Conservation (phyloP, 179 eudicot species). For the Dionaea muscipula region DNA sequence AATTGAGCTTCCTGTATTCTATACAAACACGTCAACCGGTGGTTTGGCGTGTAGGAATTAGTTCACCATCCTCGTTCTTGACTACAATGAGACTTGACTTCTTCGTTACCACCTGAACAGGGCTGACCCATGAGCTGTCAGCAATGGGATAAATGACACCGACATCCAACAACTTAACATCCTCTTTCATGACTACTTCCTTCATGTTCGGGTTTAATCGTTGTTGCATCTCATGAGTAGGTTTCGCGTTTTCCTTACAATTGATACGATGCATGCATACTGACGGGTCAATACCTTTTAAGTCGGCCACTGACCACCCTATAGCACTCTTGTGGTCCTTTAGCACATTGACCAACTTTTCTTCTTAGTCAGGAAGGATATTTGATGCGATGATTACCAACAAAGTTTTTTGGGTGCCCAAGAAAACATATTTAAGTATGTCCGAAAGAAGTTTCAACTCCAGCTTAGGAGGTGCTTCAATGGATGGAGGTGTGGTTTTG, state of each 20-base stretch:
- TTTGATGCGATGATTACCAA: no score
- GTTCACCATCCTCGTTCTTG: background rate
- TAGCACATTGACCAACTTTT: background rate
- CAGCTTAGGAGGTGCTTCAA: no score
- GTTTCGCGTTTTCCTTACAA: background rate
- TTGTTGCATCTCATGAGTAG: background rate
- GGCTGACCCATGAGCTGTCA: background rate
- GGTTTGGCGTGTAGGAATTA: background rate
- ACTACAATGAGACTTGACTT: background rate
- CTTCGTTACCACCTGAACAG: background rate
- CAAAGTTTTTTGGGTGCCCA: no score
- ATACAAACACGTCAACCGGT: background rate
- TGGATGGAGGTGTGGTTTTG: no score
- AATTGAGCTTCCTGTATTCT: background rate
- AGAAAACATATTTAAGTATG: no score
- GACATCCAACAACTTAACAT: background rate
- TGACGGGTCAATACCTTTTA: background rate
- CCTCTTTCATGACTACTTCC: background rate
- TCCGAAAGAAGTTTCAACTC: no score
- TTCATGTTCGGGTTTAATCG: background rate
- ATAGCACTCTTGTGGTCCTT: background rate
- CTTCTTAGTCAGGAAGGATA: background rate
- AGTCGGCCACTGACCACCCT: background rate
- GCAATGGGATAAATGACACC: background rate
- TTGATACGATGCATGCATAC: background rate